Base-by-base conservation (phyloP, 768 basidiomycete genomes). In the Rhizopogon vesiculosus region DNA sequence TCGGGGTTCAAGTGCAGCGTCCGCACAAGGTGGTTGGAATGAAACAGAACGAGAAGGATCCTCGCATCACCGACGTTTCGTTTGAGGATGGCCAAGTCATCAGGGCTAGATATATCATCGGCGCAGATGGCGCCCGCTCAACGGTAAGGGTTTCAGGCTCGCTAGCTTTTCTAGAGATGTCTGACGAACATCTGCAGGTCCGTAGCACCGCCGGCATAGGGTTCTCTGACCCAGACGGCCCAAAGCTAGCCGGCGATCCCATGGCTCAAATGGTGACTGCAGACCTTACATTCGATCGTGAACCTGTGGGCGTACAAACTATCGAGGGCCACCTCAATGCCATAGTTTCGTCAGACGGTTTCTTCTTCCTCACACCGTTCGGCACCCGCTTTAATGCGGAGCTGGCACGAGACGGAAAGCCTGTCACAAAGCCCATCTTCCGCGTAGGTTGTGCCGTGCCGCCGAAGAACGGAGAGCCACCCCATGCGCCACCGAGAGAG, bases 51-150 rank as follows among this genome's bases (percentile, higher is more conserved):
- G 53, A 58, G 12, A 57, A 60, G 18, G 65, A 74, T 35, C 9
- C 56, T 13, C 64, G 62, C 8, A 25, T 75, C 7, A 69, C 62
- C 5, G 70, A 78, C 9, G 78, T 78, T 15, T 60, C 64, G 0
- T 81, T 83, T 60, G 78, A 81, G 25, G 71, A 73, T 44, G 79
- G 81, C 4, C 71, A 70, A 38, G 61, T 69, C 12, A 70, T 82
- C 38, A 71, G 62, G 5, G 64, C 80, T 16, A 72, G 70, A 35
- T 81, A 79, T 22, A 22, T 22, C 22, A 22, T 22, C 22, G 22
- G 22, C 22, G 22, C 22, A 22, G 22, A 22, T 22, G 22, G 22
- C 22, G 22, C 22, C 22, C 22, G 22, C 22, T 22, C 22, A 22
- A 22, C 22, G 22, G 22, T 22, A 2, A 22, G 22, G 2, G 1